These are phyloP conservation scores for Aspergillus cavernicola DNA, from an alignment of 495 filamentous ascomycete species.

Conservation along the genomic window DNA sequence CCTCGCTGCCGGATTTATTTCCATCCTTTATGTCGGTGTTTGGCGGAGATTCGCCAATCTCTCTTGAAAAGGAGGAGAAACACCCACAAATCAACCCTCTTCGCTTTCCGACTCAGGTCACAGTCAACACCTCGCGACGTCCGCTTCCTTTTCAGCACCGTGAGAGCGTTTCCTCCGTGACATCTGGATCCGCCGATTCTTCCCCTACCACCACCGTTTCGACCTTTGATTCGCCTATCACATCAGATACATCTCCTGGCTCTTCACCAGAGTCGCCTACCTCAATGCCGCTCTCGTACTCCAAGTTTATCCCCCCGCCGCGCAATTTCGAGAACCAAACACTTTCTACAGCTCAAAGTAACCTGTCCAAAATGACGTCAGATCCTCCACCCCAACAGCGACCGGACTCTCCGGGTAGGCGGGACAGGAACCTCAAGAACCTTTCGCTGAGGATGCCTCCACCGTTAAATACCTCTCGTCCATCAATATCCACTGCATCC, in stretches of 20 bases:
- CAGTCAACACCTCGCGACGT: constrained; percentile 30
- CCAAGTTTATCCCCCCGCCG: constrained; percentile 32
- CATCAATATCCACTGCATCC: constrained; percentile 50
- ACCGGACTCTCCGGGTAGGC: constrained; percentile 60
- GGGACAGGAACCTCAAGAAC: constrained; percentile 88
- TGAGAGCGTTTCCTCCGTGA: constrained; percentile 61
- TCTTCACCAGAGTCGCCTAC: constrained; percentile 87
- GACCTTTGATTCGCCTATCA: constrained; percentile 80
- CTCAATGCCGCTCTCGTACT: constrained; percentile 46
- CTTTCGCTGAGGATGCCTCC: constrained; percentile 81
- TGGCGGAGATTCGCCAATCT: constrained; percentile 34
- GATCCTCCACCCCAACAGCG: constrained; percentile 39
- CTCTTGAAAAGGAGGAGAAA: constrained; percentile 30
- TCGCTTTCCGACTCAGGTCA: constrained; percentile 30
- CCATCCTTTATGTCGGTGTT: constrained; percentile 72
- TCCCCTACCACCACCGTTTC: constrained; percentile 96
- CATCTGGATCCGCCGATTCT: constrained; percentile 83
- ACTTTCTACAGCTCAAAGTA: constrained; percentile 17
- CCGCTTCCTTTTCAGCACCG: constrained; percentile 36
- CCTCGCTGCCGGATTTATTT: constrained; percentile 57
- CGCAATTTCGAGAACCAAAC: constrained; percentile 28
- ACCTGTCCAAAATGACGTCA: constrained; percentile 27
- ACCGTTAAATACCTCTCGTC: constrained; percentile 37
- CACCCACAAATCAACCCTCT: constrained; percentile 21
- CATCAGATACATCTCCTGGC: constrained; percentile 87